phyloP scores from a whole-genome alignment of 495 filamentous ascomycete genomes.

The Penicillium daleae region DNA sequence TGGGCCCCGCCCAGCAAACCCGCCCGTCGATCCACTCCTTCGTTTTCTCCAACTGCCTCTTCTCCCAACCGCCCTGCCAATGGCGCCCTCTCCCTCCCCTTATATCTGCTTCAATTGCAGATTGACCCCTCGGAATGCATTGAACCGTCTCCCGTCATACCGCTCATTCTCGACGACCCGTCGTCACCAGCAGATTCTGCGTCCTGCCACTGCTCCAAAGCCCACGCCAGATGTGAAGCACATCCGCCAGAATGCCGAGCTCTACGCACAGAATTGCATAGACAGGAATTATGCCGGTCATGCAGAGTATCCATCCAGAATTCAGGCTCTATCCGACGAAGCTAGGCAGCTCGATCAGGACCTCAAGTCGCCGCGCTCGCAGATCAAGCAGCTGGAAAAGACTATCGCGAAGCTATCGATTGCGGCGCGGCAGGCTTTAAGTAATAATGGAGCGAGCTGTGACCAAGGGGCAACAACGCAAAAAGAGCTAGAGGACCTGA shows the following conservation, averaged over 20 bases:
- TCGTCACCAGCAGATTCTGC: conserved; percentile 37
- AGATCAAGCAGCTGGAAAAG: conserved; percentile 48
- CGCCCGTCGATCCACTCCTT: conserved; percentile 10
- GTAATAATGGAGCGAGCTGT: conserved; percentile 11
- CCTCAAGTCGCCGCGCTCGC: conserved; percentile 41
- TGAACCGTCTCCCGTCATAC: conserved; percentile 19
- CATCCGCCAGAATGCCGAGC: conserved; percentile 78
- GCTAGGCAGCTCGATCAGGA: conserved; percentile 54
- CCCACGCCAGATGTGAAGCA: conserved; percentile 79
- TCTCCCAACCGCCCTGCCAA: conserved; percentile 19
- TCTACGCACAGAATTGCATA: conserved; percentile 80
- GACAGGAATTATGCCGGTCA: conserved; percentile 81
- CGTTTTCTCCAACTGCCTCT: conserved; percentile 9
- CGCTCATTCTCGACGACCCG: conserved; percentile 39
- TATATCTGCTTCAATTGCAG: conserved; percentile 49
- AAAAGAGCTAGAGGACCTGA: conserved; percentile 34
- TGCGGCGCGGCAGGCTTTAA: conserved; percentile 29
- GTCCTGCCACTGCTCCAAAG: conserved; percentile 79
- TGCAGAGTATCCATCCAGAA: conserved; percentile 65
- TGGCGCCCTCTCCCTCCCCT: conserved; percentile 32
- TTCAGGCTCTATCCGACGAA: conserved; percentile 70
- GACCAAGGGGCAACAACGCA: conserved; percentile 1
- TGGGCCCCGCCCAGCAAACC: conserved; percentile 2
- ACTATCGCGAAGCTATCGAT: conserved; percentile 41
- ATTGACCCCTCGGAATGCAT: conserved; percentile 13